Base-by-base conservation (phyloP, 331 rosid species). In the Malus hybrid region DNA sequence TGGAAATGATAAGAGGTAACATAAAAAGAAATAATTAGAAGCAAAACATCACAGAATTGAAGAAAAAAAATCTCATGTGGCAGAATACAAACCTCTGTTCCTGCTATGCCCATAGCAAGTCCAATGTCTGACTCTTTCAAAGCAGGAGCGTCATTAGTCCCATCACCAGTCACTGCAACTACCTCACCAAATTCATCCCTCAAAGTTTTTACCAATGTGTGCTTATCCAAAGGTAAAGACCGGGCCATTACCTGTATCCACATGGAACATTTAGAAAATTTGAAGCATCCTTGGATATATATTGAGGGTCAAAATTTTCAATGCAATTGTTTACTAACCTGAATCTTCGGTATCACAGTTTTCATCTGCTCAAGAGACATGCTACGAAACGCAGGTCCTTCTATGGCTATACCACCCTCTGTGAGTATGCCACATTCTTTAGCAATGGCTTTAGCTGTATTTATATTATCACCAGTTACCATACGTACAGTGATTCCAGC, bases 51-150 rank as follows among this genome's bases (percentile, higher is more conserved):
- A 13, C 67, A 63, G n/a, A 10, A 18, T 1, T 32, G 36, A 53
- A 71, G 22, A 24, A 16, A 16, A 16, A 70, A 52, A 13, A 70
- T 53, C 64, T 7, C 13, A 19, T 30, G 33, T 66, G 26, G 52
- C 52, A 4, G 30, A 72, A 16, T 34, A 78, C 82, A 57, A 28
- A 92, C 99, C 97, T 94, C 97, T 1, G 97, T 92, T 80, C 99
- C 99, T 39, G 95, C 96, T 84, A 94, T 91, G 76, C 98, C 98
- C 98, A 94, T 94, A 68, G 98, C 93, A 78, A 94, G 95, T 81
- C 98, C 98, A 69, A 94, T 94, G 84, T 94, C 95, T 44, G 98
- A 72, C 81, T 91, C 97, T 48, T 81, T 89, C 88, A 94, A 78
- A 70, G 98, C 98, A 65, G 98, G 98, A 63, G 98, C 98, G 66